Conservation (phyloP, 495 filamentous ascomycete genomes). For the Neurospora sp. region DNA sequence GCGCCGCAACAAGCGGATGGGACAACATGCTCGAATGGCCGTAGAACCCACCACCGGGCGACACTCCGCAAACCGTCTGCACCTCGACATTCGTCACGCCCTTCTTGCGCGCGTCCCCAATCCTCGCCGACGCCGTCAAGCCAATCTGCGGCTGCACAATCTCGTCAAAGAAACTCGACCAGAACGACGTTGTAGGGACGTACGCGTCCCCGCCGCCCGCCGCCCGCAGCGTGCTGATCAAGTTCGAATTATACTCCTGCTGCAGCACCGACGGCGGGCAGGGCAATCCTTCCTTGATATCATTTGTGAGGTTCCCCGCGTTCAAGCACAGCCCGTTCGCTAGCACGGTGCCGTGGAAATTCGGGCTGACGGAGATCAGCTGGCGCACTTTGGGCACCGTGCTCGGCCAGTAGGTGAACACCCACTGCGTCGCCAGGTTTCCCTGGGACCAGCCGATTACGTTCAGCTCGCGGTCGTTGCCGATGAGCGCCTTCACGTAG, state of each 20-base stretch:
- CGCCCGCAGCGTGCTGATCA: slow-evolving; percentile 26
- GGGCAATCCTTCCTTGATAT: slow-evolving; percentile 6
- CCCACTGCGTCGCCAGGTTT: slow-evolving; percentile 38
- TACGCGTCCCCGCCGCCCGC: slow-evolving; percentile 38
- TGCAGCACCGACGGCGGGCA: slow-evolving; percentile 30
- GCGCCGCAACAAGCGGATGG: slow-evolving; percentile 33
- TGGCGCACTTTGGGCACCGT: slow-evolving; percentile 25
- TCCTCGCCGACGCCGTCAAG: slow-evolving; percentile 31
- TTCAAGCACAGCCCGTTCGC: slow-evolving; percentile 16
- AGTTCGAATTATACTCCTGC: slow-evolving; percentile 32
- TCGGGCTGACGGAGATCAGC: slow-evolving; percentile 34
- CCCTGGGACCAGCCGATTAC: slow-evolving; percentile 44
- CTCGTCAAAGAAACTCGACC: slow-evolving; percentile 30
- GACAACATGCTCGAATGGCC: slow-evolving; percentile 36
- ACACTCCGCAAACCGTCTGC: slow-evolving; percentile 25
- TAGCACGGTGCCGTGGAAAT: slow-evolving; percentile 36
- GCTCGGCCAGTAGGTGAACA: slow-evolving; percentile 44
- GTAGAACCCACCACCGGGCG: slow-evolving; percentile 30
- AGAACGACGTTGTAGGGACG: slow-evolving; percentile 41
- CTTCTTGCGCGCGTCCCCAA: slow-evolving; percentile 23
- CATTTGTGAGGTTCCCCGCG: neutral
- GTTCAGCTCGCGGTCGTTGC: slow-evolving; percentile 18
- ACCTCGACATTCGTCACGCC: slow-evolving; percentile 39
- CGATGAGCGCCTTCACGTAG: slow-evolving; percentile 31
- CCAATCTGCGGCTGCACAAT: slow-evolving; percentile 37